These are phyloP conservation scores for Primulina tabacum DNA, from an alignment of 257 asterid species.

Conservation along the genomic window DNA sequence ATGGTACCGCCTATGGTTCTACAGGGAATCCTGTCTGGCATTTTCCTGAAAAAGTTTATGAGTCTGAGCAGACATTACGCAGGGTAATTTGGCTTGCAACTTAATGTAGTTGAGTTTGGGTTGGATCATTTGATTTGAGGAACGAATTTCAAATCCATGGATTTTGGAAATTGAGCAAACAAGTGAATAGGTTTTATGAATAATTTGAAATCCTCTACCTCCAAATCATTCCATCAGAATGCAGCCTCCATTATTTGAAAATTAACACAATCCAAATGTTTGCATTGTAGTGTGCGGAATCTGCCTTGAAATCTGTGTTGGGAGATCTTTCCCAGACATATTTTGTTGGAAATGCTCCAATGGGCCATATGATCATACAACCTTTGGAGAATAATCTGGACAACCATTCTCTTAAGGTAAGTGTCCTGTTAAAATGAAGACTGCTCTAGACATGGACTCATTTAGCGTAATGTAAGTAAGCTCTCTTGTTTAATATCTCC, in stretches of 20 bases:
- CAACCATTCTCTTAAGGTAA: slow-evolving; percentile 51
- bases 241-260: slow-evolving; percentile 22
- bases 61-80: slow-evolving; percentile 72
- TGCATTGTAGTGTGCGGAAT: slow-evolving; percentile 52
- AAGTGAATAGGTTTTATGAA: no score
- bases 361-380: slow-evolving; percentile 45
- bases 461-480: not conserved
- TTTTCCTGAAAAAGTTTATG: slow-evolving; percentile 82
- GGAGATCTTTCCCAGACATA: slow-evolving; percentile 53
- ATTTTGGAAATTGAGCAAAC: not conserved
- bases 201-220: slow-evolving; percentile 1
- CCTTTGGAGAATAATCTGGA: slow-evolving; percentile 37
- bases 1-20: slow-evolving; percentile 52
- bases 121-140: not conserved
- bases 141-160: not conserved
- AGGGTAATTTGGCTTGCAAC: slow-evolving; percentile 43
- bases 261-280: slow-evolving; percentile 12
- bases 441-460: not conserved
- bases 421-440: not conserved
- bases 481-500: slow-evolving; percentile 3
- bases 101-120: not conserved
- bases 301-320: slow-evolving; percentile 44
- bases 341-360: slow-evolving; percentile 57
- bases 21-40: slow-evolving; percentile 73
- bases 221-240: slow-evolving; percentile 5